Evolutionary conservation across 805 yeast genomes (phyloP), one percentile per base, ranked within the genome.

Genomic region (Pichia kluyveri): DNA sequence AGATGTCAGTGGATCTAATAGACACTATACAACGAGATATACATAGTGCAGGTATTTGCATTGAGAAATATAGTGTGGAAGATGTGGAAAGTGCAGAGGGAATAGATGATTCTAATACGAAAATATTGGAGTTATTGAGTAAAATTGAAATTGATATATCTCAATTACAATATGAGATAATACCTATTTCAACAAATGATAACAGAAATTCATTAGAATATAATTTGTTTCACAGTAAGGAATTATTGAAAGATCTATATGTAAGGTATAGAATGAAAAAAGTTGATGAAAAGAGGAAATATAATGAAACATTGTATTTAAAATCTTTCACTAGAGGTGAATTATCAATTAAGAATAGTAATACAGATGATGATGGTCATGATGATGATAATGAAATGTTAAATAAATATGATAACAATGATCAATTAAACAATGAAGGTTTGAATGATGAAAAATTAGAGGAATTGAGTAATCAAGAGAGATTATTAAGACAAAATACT

Each of bases 401-500:
- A 4, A 39, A 36, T 10, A 47, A 30, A 10, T 17, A 15, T 30
- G 41, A 28, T 5, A 37, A 19, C 10, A n/a, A 11, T 8, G 14
- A 30, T 8, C 11, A 30, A 30, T 30, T 6, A 38, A 12, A 23
- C 7, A 23, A 4, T 23, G 27, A 38, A 10, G 54, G 38, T 14
- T 54, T 66, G 14, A 58, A 60, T 42, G 67, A 62, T 37, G 46
- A 53, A 12, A 52, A 54, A 31, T 47, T 60, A 37, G 52, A 60
- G 37, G 58, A 65, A 39, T 51, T 63, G 27, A 53, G 67, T 0
- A 54, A 63, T 6, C 70, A 72, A 36, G 71, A 73, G 23, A 71
- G 71, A 53, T 58, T 77, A 7, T 59, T 75, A 26, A 62, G 66
- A 31, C 75, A 73, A 41, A 77, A 77, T 57, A 65, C 69, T 38